These are phyloP conservation scores for Solanum pinnatisectum DNA, from an alignment of 257 asterid species.

Conservation along the genomic window DNA sequence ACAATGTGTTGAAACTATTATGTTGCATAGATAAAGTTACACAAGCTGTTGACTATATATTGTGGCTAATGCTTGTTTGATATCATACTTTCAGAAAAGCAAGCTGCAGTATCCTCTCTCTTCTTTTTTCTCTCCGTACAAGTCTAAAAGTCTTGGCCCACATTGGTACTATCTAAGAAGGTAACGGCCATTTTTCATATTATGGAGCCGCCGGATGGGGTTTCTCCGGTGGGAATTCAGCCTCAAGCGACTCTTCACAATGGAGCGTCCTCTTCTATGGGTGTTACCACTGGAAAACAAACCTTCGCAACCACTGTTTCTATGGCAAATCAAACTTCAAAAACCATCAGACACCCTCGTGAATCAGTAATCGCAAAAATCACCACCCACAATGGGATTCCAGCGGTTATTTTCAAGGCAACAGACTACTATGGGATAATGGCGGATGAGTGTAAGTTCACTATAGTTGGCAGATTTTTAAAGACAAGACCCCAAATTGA, in stretches of 20 bases:
- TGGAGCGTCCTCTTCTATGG: not conserved
- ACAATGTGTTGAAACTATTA: not conserved
- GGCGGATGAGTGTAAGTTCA: not conserved
- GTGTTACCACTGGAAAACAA: not conserved
- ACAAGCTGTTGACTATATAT: not conserved
- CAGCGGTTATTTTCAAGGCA: not conserved
- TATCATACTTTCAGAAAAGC: not conserved
- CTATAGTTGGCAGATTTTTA: not conserved
- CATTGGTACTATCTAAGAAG: not conserved
- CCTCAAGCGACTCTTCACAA: not conserved
- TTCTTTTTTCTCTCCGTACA: not conserved
- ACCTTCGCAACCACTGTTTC: not conserved
- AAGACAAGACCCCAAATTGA: not conserved
- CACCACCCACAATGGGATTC: not conserved
- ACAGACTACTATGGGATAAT: not conserved
- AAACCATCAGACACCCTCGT: not conserved
- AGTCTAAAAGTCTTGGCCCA: not conserved
- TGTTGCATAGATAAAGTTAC: not conserved
- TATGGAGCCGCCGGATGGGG: too few species aligned
- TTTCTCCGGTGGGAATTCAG: too few species aligned
- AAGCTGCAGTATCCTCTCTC: too few species aligned
- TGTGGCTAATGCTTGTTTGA: not conserved
- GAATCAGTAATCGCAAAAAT: not conserved
- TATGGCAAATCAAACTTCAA: too few species aligned
- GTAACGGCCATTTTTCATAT: too few species aligned